Base-by-base conservation (phyloP, 768 basidiomycete species). In the Termitomyces bulborhizus region DNA sequence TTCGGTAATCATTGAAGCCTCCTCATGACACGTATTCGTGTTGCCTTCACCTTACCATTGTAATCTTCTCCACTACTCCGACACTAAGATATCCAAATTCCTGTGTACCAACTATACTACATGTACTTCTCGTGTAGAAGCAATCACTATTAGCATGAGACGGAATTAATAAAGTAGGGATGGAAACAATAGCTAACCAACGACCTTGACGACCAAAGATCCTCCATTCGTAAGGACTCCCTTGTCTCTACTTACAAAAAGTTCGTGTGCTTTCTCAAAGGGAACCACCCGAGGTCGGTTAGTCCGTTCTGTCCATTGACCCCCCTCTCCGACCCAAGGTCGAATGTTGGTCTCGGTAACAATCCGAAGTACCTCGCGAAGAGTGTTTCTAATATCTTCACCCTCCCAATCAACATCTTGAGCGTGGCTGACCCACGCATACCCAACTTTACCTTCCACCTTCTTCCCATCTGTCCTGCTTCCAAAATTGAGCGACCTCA, bases 371-470 rank as follows among this genome's bases (percentile, higher is more conserved):
- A 80, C 72, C 39, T 68, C 71, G 5, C 69, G 71, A 48, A 82
- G 60, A 45, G 70, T 77, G 55, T 77, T 76, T 6, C 82, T 73
- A 51, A 92, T 78, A 66, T 90, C 86, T 54, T 83, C 78, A 27
- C 91, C 91, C 62, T 92, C 88, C 77, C 84, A 86, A 67, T 93
- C 91, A 31, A 92, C 82, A 65, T 92, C 91, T 57, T 88, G 86
- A 36, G 83, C 82, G 39, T 84, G 72, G 64, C 81, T 85, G n/a
- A 93, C 81, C 90, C 90, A 93, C 18, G 85, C 82, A 67, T 93
- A 93, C 46, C 83, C 84, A 29, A 90, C 83, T 55, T 75, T 74
- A 48, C 73, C 67, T 34, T 65, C 67, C 18, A 69, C 60, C 44
- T 69, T 65, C 58, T 66, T 64, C 36, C 53, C 61, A 40, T 56